Evolutionary conservation across 768 basidiomycete species (phyloP).

Genomic region (Phlebiopsis gigantea): DNA sequence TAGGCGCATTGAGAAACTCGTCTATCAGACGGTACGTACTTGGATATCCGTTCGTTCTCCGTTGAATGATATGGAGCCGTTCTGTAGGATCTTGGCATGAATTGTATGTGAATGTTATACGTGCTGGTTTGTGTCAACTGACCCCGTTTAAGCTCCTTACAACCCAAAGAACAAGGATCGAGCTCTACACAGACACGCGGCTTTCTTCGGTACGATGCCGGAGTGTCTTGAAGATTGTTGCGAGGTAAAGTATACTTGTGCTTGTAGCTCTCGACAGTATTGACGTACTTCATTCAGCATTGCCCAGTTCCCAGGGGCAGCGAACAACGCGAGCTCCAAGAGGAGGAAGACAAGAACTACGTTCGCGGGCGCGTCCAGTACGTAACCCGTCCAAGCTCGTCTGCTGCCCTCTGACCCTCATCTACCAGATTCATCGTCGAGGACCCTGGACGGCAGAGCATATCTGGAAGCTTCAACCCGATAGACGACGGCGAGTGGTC

Average conservation of each 20-base stretch:
- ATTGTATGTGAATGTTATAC: conserved; percentile 37
- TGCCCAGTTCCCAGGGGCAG: conserved; percentile 52
- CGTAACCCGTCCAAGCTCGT: conserved; percentile 8
- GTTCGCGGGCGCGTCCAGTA: conserved; percentile 50
- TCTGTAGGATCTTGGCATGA: conserved; percentile 52
- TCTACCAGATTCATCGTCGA: conserved; percentile 48
- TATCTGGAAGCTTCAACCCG: conserved; percentile 61
- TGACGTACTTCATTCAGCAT: conserved; percentile 26
- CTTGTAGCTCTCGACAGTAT: background rate
- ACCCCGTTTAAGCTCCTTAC: conserved; percentile 39
- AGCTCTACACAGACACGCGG: conserved; percentile 56
- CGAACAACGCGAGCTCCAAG: conserved; percentile 48
- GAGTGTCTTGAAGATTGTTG: conserved; percentile 61
- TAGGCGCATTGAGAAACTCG: conserved; percentile 47
- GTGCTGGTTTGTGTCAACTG: background rate
- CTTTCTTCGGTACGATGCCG: conserved; percentile 54
- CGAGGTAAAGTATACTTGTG: conserved; percentile 33
- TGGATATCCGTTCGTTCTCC: background rate
- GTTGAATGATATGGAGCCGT: conserved; percentile 44
- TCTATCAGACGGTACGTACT: conserved; percentile 49
- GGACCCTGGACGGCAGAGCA: conserved; percentile 55
- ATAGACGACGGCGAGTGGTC: conserved; percentile 66
- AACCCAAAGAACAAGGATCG: conserved; percentile 60
- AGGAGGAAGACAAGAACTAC: conserved; percentile 47
- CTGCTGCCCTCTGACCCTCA: background rate